Evolutionary conservation across 306 rosid species (phyloP).

Genomic region (Cyamopsis tetragonoloba): DNA sequence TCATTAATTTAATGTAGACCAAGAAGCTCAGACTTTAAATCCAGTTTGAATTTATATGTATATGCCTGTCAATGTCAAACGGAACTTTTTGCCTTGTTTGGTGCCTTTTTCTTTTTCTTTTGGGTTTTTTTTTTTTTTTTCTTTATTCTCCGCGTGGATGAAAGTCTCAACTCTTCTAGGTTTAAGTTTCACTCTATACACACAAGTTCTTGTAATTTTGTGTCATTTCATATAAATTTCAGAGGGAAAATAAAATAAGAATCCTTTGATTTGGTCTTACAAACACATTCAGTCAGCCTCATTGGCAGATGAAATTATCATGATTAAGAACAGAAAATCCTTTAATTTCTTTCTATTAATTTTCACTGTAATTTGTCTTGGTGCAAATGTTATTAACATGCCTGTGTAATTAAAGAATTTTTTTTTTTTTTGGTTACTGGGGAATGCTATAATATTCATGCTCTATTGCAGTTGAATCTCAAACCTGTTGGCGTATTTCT

Average conservation of each 20-base stretch:
- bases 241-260: background rate
- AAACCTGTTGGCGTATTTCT: constrained; percentile 35
- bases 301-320: background rate
- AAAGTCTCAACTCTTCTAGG: background rate
- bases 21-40: constrained; percentile 4
- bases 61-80: background rate
- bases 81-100: constrained; percentile 14
- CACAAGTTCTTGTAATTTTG: background rate
- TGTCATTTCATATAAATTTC: background rate
- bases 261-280: background rate
- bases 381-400: background rate
- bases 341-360: background rate
- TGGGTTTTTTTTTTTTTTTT: background rate
- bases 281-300: background rate
- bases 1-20: background rate
- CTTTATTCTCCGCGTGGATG: background rate
- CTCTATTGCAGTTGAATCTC: constrained; percentile 30
- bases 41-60: background rate
- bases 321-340: background rate
- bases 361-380: constrained; percentile 19
- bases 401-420: background rate
- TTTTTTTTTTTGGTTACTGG: background rate
- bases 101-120: background rate
- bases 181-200: constrained; percentile 1
- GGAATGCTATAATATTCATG: constrained; percentile 17